A percentile compares a stretch with the other conserved stretches of the same genome.
Evolutionary conservation across 139 green algal species (phyloP).

Genomic region (Micractinium conductrix): DNA sequence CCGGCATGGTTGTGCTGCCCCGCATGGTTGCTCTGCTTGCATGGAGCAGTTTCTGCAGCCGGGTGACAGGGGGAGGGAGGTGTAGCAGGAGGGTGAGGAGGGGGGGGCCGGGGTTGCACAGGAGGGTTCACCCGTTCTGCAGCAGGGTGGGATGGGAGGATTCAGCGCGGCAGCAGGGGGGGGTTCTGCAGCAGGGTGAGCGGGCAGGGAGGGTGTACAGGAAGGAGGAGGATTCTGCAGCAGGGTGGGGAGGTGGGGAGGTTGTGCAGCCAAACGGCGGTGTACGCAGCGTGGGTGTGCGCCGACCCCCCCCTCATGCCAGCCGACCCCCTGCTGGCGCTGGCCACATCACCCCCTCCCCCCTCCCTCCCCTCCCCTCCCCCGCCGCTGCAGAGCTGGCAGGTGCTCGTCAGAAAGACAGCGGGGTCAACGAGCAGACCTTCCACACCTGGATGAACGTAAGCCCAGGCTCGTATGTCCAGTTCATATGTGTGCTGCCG

Average conservation of each 20-base stretch:
- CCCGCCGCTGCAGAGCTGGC: slow-evolving; percentile 32
- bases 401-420: slow-evolving; percentile 35
- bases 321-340: background rate
- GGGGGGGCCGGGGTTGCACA: too few species aligned
- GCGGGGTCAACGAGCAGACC: slow-evolving; percentile 4
- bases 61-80: background rate
- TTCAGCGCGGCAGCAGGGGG: too few species aligned
- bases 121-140: too few species aligned
- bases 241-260: too few species aligned
- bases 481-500: too few species aligned
- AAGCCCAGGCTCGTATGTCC: background rate
- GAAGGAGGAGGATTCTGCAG: too few species aligned
- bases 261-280: too few species aligned
- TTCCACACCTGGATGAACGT: slow-evolving; percentile 60
- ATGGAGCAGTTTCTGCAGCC: background rate
- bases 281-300: background rate
- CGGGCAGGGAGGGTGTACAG: too few species aligned
- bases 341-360: background rate
- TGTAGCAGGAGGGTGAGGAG: background rate
- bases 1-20: background rate
- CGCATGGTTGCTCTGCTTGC: background rate
- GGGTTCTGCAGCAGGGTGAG: too few species aligned
- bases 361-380: background rate
- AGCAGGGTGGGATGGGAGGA: too few species aligned
- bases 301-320: background rate